Evolutionary conservation across 257 asterid genomes (phyloP), one percentile per base, ranked within the genome.

Genomic region (Solanum lycopersicoides): DNA sequence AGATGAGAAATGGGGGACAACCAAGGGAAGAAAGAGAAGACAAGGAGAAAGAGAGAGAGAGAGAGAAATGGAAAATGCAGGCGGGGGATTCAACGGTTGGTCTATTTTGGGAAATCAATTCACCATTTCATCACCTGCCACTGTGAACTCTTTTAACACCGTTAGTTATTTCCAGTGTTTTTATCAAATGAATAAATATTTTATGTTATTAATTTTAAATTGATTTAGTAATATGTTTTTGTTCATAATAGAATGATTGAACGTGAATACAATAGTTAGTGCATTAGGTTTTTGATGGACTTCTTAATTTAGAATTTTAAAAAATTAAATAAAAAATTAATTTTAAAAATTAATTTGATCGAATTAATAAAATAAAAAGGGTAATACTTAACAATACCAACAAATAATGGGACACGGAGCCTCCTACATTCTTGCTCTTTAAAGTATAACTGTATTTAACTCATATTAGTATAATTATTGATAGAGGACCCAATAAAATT

Each of bases 1-100:
- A 66, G 82, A 37, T 37, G 72, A 82, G 86, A 86, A 84, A 88
- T 63, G 88, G 89, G 89, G 90, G 86, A 75, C 82, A 74, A 86
- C 87, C 45, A 74, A 88, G 92, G 75, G 50, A 25, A 11, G 53
- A 73, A 53, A 28, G 32, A 16, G 20, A 56, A 11, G 41, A 9
- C 28, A 50, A 30, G 5, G 35, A 12, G 71, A 73, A 44, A 21
- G 41, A 12, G 39, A 47, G 23, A 10, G 23, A 10, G 23, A 11
- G 34, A 28, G 56, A 77, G 34, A 53, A n/a, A 47, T 60, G 75
- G 53, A 21, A 83, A 82, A 1, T 16, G 71, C 16, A 28, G 42
- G 63, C 60, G 23, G 20, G 73, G 9, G 59, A 63, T 88, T 86
- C 88, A 83, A 75, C 53, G 86, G 82, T 66, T 79, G 21, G 21